A percentile compares a stretch with the other conserved stretches of the same genome.
Evolutionary conservation across 2,329 filamentous ascomycete genomes (phyloP).

Genomic region (Fusarium beomiforme): DNA sequence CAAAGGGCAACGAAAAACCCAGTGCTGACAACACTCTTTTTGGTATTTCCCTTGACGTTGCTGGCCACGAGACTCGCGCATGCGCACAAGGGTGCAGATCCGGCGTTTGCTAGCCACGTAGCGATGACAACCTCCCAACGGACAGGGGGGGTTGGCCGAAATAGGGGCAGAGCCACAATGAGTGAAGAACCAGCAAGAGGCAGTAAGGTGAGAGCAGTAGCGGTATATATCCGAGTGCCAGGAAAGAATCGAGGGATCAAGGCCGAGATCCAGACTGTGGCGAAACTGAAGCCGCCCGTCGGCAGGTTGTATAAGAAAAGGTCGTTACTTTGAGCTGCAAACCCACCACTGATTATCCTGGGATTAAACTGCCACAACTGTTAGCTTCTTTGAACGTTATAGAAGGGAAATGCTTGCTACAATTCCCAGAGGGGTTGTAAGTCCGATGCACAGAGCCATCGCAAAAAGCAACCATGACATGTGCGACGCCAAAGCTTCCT

Average conservation of each 20-base stretch:
- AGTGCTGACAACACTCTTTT: no score
- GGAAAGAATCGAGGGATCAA: constrained; percentile 29
- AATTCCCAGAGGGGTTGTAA: constrained; percentile 41
- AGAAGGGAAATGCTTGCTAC: neutral
- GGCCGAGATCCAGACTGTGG: constrained; percentile 27
- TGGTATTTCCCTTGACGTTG: no score
- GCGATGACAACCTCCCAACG: no score
- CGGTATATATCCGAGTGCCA: constrained; percentile 32
- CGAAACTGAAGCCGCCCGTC: constrained; percentile 31
- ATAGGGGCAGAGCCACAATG: no score
- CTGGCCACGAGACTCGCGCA: no score
- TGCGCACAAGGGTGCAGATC: no score
- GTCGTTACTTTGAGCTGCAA: constrained; percentile 19
- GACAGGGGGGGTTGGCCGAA: no score
- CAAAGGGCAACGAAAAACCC: no score
- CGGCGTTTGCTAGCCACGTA: no score
- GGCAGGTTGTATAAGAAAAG: constrained; percentile 34
- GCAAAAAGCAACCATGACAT: constrained; percentile 33
- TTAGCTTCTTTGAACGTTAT: neutral
- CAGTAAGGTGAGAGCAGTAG: constrained; percentile 9
- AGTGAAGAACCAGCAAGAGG: neutral
- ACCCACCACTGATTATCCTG: neutral
- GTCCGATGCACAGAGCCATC: constrained; percentile 39
- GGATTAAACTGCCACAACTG: constrained; percentile 13
- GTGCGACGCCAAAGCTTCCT: constrained; percentile 33